A percentile compares a stretch with the other conserved stretches of the same genome.
phyloP scores from a whole-genome alignment of 306 rosid genomes.

The Glycine tomentella region DNA sequence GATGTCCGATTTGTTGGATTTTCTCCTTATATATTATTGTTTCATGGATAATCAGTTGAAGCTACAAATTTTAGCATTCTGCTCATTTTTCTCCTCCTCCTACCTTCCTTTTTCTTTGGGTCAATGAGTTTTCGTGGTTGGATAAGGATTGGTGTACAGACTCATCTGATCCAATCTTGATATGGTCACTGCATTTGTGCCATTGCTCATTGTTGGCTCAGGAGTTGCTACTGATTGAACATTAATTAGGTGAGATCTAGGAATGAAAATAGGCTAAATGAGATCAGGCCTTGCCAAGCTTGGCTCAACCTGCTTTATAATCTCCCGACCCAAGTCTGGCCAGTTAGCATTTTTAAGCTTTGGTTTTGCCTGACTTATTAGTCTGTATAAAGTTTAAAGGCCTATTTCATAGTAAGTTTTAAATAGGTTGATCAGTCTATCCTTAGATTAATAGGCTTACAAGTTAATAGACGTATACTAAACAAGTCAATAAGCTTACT shows the following conservation, averaged over 20 bases:
- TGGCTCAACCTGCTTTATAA: neutral
- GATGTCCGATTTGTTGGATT: conserved; percentile 26
- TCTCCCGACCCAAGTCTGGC: neutral
- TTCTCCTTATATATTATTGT: neutral
- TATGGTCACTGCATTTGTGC: conserved; percentile 17
- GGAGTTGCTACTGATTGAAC: conserved; percentile 12
- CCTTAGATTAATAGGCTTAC: neutral
- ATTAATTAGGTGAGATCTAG: neutral
- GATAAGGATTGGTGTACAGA: conserved; percentile 34
- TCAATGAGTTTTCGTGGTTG: conserved; percentile 1
- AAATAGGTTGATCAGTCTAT: neutral
- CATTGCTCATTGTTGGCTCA: conserved; percentile 3
- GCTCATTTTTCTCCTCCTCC: neutral
- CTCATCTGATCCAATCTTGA: conserved; percentile 6
- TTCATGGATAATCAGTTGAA: neutral
- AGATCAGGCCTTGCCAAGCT: neutral
- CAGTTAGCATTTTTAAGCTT: neutral
- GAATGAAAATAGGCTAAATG: neutral
- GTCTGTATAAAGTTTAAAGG: neutral
- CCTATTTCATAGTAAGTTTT: neutral
- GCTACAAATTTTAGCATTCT: conserved; percentile 10
- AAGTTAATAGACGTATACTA: neutral
- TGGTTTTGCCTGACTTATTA: neutral
- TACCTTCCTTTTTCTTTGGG: neutral
- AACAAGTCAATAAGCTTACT: neutral